Evolutionary conservation across 768 basidiomycete species (phyloP).

Genomic region (Cystoderma amianthinum): DNA sequence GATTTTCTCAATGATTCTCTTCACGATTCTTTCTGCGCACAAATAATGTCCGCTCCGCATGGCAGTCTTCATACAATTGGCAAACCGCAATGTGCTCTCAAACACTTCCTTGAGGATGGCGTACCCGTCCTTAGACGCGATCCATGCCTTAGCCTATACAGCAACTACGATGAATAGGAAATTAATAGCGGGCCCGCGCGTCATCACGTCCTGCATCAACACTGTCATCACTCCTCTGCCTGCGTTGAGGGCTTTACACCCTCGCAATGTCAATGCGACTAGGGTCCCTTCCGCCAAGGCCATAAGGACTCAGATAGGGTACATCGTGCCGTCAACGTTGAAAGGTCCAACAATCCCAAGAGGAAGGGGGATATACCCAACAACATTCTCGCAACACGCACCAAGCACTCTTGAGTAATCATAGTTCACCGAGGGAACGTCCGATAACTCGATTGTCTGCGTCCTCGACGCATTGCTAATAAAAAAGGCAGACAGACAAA

Average conservation of each 20-base stretch:
- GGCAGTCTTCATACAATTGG: conserved; percentile 77
- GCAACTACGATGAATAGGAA: conserved; percentile 80
- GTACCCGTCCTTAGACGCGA: conserved; percentile 78
- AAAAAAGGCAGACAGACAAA: conserved; percentile 30
- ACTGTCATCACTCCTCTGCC: conserved; percentile 95
- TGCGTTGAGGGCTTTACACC: conserved; percentile 95
- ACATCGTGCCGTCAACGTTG: conserved; percentile 75
- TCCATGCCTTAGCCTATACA: conserved; percentile 82
- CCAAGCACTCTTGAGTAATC: conserved; percentile 93
- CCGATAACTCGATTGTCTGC: conserved; percentile 75
- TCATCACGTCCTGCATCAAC: conserved; percentile 90
- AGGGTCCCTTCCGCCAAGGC: conserved; percentile 99
- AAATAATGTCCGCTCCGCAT: conserved; percentile 88
- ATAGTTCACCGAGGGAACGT: conserved; percentile 78
- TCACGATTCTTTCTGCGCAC: too few relatives aligned
- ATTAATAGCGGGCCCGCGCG: conserved; percentile 94
- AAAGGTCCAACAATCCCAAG: conserved; percentile 96
- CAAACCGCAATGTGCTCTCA: conserved; percentile 92
- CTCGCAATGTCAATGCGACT: conserved; percentile 94
- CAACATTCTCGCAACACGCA: conserved; percentile 98
- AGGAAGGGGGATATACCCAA: conserved; percentile 94
- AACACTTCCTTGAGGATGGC: conserved; percentile 75
- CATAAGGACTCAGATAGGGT: conserved; percentile 97
- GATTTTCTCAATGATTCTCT: too few relatives aligned
- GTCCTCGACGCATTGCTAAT: conserved; percentile 76